phyloP scores from a whole-genome alignment of 768 basidiomycete species.

The Lactarius sanguifluus region DNA sequence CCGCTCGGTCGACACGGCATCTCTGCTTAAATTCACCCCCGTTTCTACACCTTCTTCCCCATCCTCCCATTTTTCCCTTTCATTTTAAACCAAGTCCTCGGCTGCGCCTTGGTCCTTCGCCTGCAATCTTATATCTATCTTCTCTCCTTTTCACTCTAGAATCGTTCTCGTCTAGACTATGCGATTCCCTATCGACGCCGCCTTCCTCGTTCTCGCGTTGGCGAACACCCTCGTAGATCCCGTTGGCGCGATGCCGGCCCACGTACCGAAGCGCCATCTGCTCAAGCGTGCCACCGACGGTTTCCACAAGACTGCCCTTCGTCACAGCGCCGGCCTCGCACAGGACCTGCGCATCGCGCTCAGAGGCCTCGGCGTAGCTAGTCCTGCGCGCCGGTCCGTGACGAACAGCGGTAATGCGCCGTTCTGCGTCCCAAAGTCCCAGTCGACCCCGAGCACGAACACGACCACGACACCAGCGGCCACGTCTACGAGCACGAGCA shows the following conservation, averaged over 20 bases:
- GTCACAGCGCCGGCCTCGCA: conserved; percentile 60
- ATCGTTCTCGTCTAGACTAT: conserved; percentile 4
- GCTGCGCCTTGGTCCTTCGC: conserved; percentile 29
- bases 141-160: conserved; percentile 7
- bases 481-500: conserved; percentile 24
- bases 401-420: conserved; percentile 20
- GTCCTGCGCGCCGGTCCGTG: not conserved
- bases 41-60: not conserved
- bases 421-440: conserved; percentile 26
- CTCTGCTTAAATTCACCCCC: conserved; percentile 11
- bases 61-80: conserved; percentile 3
- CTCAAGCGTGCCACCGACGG: conserved; percentile 46
- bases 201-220: conserved; percentile 34
- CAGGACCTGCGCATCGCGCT: conserved; percentile 70
- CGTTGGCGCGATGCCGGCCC: conserved; percentile 33
- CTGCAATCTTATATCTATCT: conserved; percentile 10
- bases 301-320: conserved; percentile 54
- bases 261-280: conserved; percentile 34
- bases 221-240: conserved; percentile 35
- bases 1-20: not conserved
- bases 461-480: not conserved
- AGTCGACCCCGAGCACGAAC: not conserved
- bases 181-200: conserved; percentile 34
- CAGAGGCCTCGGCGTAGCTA: conserved; percentile 46
- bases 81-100: conserved; percentile 20